phyloP scores from a whole-genome alignment of 2,329 filamentous ascomycete genomes.

The Xylaria digitata region DNA sequence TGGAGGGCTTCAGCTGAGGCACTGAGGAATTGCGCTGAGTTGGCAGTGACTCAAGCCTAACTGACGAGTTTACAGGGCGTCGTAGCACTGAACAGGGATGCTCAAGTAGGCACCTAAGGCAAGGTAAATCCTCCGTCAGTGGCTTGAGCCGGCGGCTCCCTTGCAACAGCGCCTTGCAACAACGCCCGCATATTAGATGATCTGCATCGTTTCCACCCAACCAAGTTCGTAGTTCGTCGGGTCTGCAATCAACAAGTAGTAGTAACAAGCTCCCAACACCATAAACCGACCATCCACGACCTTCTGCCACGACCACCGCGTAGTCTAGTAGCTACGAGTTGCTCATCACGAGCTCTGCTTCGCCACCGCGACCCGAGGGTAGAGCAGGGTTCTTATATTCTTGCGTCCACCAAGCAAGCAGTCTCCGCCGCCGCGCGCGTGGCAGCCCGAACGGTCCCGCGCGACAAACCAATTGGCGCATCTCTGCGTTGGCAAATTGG shows the following conservation, averaged over 20 bases:
- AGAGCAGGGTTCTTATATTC: slow-evolving; percentile 7
- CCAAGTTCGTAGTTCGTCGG: slow-evolving; percentile 17
- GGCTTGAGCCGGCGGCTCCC: slow-evolving; percentile 17
- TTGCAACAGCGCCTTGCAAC: slow-evolving; percentile 26
- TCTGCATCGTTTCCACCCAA: slow-evolving; percentile 23
- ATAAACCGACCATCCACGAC: background rate
- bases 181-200: slow-evolving; percentile 21
- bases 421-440: slow-evolving; percentile 21
- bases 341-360: slow-evolving; percentile 20
- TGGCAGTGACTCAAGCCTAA: slow-evolving; percentile 12
- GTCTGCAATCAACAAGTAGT: background rate
- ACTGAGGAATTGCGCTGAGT: slow-evolving; percentile 9
- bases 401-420: background rate
- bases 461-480: slow-evolving; percentile 26
- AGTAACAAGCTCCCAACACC: background rate
- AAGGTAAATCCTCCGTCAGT: slow-evolving; percentile 12
- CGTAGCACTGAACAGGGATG: too few relatives aligned
- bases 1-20: slow-evolving; percentile 15
- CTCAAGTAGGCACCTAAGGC: background rate
- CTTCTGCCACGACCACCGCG: background rate
- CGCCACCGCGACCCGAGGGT: slow-evolving; percentile 2
- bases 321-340: background rate
- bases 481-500: slow-evolving; percentile 39
- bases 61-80: background rate
- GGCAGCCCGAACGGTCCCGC: slow-evolving; percentile 21